Conservation (phyloP, 352 stramenopile species). For the Globisporangium lucens region DNA sequence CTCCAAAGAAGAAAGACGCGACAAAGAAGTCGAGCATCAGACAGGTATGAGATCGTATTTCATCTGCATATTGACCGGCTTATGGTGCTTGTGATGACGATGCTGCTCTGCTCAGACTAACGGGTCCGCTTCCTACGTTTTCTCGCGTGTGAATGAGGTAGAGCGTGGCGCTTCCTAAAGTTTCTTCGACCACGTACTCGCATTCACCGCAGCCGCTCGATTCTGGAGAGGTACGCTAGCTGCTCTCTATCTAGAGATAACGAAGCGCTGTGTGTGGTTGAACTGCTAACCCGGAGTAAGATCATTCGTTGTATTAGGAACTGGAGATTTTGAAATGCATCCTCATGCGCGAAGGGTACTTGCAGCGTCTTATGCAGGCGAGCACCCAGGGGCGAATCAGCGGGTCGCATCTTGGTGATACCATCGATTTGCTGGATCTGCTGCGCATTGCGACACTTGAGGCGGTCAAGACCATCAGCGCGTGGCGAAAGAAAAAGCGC, state of each 20-base stretch:
- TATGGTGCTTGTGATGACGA: not conserved
- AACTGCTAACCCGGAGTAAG: too few species aligned
- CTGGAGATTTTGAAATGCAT: conserved; percentile 89
- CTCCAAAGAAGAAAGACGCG: conserved; percentile 16
- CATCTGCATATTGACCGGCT: not conserved
- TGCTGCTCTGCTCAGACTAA: not conserved
- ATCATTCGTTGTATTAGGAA: conserved; percentile 35
- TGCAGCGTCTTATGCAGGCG: conserved; percentile 63
- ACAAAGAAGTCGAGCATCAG: not conserved
- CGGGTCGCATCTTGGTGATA: conserved; percentile 54
- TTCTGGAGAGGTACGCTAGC: conserved; percentile 39
- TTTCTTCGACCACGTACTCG: conserved; percentile 33
- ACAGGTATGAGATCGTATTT: conserved; percentile 1
- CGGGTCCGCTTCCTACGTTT: not conserved
- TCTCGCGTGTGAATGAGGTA: not conserved
- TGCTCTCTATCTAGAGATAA: not conserved
- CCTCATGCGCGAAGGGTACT: conserved; percentile 86
- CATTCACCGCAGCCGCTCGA: conserved; percentile 35
- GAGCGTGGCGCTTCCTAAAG: conserved; percentile 32
- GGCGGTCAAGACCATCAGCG: conserved; percentile 76
- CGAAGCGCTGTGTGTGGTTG: not conserved
- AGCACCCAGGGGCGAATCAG: conserved; percentile 39
- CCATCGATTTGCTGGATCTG: conserved; percentile 86
- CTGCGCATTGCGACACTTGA: conserved; percentile 86
- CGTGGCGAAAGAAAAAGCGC: conserved; percentile 60